These are phyloP conservation scores for Monosporozyma yasuniensis DNA, from an alignment of 805 yeast genomes.

Conservation along the genomic window DNA sequence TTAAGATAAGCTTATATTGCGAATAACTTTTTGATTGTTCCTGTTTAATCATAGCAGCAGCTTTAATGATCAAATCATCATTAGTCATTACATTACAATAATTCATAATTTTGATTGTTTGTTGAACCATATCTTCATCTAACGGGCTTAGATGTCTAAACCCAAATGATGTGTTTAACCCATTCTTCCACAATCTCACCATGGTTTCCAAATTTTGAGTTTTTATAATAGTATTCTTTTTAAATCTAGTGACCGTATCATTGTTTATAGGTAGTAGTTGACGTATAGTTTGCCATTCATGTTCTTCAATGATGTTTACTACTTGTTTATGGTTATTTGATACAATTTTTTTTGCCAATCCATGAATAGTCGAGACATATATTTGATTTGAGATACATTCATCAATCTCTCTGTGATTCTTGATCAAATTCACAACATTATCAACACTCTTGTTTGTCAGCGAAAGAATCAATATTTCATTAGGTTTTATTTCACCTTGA, in stretches of 20 bases:
- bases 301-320: slow-evolving; percentile 43
- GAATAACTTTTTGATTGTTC: not conserved
- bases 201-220: not conserved
- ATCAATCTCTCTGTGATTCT: slow-evolving; percentile 21
- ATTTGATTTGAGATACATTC: slow-evolving; percentile 29
- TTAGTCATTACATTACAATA: slow-evolving; percentile 30
- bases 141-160: not conserved
- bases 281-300: slow-evolving; percentile 40
- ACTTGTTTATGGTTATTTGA: slow-evolving; percentile 30
- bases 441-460: slow-evolving; percentile 64
- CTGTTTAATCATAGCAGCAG: slow-evolving; percentile 3
- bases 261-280: not conserved
- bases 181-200: not conserved
- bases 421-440: slow-evolving; percentile 24
- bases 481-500: slow-evolving; percentile 34
- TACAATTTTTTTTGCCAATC: slow-evolving; percentile 45
- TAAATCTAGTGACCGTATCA: not conserved
- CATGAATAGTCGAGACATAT: slow-evolving; percentile 53
- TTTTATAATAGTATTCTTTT: not conserved
- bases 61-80: slow-evolving; percentile 24
- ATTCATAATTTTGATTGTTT: slow-evolving; percentile 20
- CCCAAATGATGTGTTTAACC: not conserved
- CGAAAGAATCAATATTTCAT: slow-evolving; percentile 51
- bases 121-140: slow-evolving; percentile 3
- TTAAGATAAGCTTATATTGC: slow-evolving; percentile 37